These are phyloP conservation scores for Pyrenochaeta sp. DNA, from an alignment of 2,329 filamentous ascomycete species.

Conservation along the genomic window DNA sequence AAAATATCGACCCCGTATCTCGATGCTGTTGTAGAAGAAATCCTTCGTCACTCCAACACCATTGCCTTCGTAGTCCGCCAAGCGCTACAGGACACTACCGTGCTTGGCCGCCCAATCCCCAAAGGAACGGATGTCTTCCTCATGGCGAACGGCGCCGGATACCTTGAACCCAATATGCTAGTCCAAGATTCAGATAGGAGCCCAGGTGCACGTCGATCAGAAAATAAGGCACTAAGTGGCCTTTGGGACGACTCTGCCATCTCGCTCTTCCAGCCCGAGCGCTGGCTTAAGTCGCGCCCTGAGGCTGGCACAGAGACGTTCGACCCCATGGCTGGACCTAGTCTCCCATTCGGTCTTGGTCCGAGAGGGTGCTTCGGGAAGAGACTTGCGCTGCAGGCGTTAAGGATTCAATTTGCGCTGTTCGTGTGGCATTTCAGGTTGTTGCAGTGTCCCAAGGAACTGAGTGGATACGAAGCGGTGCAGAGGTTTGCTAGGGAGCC, in stretches of 20 bases:
- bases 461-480: constrained; percentile 3
- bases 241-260: constrained; percentile 4
- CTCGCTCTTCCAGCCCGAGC: neutral
- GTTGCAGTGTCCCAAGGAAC: neutral
- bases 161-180: constrained; percentile 6
- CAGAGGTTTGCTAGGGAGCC: constrained; percentile 11
- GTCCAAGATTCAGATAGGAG: neutral
- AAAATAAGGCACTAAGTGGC: neutral
- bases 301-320: neutral
- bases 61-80: constrained; percentile 6
- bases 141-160: constrained; percentile 7
- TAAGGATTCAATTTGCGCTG: constrained; percentile 11
- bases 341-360: constrained; percentile 7
- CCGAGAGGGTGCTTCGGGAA: constrained; percentile 10
- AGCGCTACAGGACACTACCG: neutral
- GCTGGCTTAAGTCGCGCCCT: constrained; percentile 3
- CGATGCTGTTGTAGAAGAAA: constrained; percentile 9
- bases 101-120: neutral
- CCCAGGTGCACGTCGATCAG: neutral
- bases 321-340: constrained; percentile 7
- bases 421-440: constrained; percentile 7
- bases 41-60: constrained; percentile 4
- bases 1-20: constrained; percentile 5
- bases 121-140: constrained; percentile 12
- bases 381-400: constrained; percentile 8